Conservation (phyloP, 2,329 filamentous ascomycete genomes). For the Paecilomyces variotii region DNA sequence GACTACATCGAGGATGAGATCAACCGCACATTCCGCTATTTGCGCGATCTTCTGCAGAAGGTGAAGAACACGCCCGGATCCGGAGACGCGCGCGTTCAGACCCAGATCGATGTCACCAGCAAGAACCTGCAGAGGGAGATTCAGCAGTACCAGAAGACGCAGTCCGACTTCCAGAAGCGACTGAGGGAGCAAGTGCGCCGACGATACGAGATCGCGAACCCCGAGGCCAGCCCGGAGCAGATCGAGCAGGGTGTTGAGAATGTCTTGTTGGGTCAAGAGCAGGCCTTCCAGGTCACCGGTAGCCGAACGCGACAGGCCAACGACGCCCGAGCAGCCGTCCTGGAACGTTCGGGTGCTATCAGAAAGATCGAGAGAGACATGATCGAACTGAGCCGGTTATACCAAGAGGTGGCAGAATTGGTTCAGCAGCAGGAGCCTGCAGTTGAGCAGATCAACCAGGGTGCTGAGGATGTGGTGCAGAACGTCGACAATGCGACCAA, state of each 20-base stretch:
- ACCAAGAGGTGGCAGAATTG: conserved; percentile 80
- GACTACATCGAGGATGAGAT: conserved; percentile 69
- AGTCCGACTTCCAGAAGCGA: conserved; percentile 71
- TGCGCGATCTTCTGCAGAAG: conserved; percentile 70
- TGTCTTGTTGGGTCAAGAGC: conserved; percentile 52
- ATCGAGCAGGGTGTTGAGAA: conserved; percentile 70
- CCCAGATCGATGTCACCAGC: conserved; percentile 75
- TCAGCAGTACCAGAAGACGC: conserved; percentile 70
- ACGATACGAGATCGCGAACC: conserved; percentile 82
- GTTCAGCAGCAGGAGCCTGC: conserved; percentile 79
- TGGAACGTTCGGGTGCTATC: conserved; percentile 76
- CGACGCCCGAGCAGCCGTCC: conserved; percentile 70
- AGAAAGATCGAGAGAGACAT: conserved; percentile 89
- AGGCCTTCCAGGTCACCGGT: conserved; percentile 59
- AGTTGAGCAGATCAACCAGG: conserved; percentile 73
- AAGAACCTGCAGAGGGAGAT: conserved; percentile 73
- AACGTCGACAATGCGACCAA: conserved; percentile 80
- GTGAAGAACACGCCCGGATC: conserved; percentile 78
- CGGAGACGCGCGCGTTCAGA: conserved; percentile 61
- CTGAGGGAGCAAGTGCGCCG: conserved; percentile 77
- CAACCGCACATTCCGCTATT: conserved; percentile 70
- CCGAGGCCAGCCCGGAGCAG: conserved; percentile 71
- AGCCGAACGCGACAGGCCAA: conserved; percentile 62
- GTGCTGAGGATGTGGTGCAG: conserved; percentile 75
- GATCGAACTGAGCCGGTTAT: conserved; percentile 76